These are phyloP conservation scores for Saccharomycopsis sp. DNA, from an alignment of 805 yeast genomes.

Conservation along the genomic window DNA sequence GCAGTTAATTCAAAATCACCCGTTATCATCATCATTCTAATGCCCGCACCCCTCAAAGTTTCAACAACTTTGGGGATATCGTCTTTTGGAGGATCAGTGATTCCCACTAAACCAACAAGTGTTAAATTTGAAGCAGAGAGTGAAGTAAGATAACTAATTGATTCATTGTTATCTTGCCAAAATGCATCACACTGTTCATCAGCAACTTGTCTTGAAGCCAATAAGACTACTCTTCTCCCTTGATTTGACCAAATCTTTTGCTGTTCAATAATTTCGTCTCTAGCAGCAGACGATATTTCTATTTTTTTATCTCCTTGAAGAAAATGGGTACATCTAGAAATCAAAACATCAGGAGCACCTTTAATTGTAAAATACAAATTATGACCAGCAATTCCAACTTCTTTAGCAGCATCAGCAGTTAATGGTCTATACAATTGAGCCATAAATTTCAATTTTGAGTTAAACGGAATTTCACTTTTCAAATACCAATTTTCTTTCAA, in stretches of 20 bases:
- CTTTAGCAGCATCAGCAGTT: constrained; percentile 16
- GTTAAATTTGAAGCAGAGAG: constrained; percentile 23
- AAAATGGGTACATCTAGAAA: constrained; percentile 28
- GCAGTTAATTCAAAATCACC: constrained; percentile 51
- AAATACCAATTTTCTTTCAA: constrained; percentile 24
- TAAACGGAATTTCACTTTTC: constrained; percentile 33
- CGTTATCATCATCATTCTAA: constrained; percentile 38
- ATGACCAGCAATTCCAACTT: constrained; percentile 2
- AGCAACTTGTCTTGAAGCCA: constrained; percentile 26
- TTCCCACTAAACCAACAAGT: constrained; percentile 35
- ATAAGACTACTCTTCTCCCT: constrained; percentile 33
- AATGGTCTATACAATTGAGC: constrained; percentile 23
- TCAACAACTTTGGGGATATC: constrained; percentile 30
- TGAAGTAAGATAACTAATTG: constrained; percentile 20
- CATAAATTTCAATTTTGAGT: constrained; percentile 42
- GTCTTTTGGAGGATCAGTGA: constrained; percentile 38
- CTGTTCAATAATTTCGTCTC: constrained; percentile 24
- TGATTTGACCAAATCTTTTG: constrained; percentile 32
- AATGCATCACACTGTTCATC: constrained; percentile 12
- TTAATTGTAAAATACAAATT: constrained; percentile 27
- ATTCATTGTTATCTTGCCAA: not conserved
- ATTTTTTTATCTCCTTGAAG: constrained; percentile 21
- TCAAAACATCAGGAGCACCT: constrained; percentile 42
- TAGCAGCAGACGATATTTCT: constrained; percentile 23
- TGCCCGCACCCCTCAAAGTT: constrained; percentile 34